phyloP scores from a whole-genome alignment of 495 filamentous ascomycete species.

The Aspergillus olivimuriae region DNA sequence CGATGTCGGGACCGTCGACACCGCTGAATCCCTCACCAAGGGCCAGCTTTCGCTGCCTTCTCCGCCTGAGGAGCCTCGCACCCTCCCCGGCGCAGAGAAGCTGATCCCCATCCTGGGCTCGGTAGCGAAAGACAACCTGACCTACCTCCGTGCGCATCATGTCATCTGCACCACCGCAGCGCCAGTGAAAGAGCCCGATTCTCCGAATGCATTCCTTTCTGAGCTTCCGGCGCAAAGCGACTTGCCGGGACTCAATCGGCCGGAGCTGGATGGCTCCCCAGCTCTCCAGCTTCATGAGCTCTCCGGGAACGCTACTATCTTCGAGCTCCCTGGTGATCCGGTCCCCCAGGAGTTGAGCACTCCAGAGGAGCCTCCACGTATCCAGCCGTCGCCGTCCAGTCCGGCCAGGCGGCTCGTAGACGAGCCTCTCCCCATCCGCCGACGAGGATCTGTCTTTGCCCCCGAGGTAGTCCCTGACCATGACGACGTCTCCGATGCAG shows the following conservation, averaged over 20 bases:
- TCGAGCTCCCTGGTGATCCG: constrained; percentile 40
- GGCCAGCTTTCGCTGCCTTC: constrained; percentile 9
- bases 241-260: constrained; percentile 16
- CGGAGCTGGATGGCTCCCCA: constrained; percentile 44
- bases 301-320: constrained; percentile 24
- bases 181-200: constrained; percentile 24
- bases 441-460: constrained; percentile 40
- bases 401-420: too few relatives aligned
- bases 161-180: constrained; percentile 46
- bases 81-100: constrained; percentile 47
- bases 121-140: constrained; percentile 40
- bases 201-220: constrained; percentile 22
- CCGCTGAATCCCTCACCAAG: constrained; percentile 23
- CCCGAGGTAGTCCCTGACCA: constrained; percentile 30
- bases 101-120: constrained; percentile 45
- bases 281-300: constrained; percentile 42
- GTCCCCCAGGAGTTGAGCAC: constrained; percentile 11
- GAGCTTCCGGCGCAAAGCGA: constrained; percentile 27
- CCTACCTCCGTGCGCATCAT: constrained; percentile 53
- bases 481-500: background rate
- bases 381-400: too few relatives aligned
- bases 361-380: constrained; percentile 6
- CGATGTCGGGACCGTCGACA: constrained; percentile 44
- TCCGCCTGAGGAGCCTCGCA: constrained; percentile 13
- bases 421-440: constrained; percentile 20